Evolutionary conservation across 805 yeast genomes (phyloP), one percentile per base, ranked within the genome.

Genomic region (Candida vaughaniae): DNA sequence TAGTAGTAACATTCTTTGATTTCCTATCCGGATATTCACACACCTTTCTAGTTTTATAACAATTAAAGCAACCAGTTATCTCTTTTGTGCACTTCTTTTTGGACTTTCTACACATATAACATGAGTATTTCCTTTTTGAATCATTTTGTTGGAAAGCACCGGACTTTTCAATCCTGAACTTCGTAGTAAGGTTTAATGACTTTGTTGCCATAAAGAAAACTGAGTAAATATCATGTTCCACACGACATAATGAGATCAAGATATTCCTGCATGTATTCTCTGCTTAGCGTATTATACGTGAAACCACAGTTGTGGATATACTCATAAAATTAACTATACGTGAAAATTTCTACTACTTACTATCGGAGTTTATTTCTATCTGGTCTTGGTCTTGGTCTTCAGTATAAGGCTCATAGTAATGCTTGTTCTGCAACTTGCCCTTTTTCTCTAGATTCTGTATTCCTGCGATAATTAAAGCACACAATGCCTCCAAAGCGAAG

Each of bases 401-500:
- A n/a, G 10, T 20, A 20, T 20, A 20, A 7, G 10, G 16, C 25
- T 23, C 31, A 22, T 17, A 33, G 26, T 25, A 8, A 31, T 29
- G 36, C 18, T 35, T 35, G 16, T 31, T 39, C 25, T 31, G 31
- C 12, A 39, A 19, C 5, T 25, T 30, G 16, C 43, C 43, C 19
- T 23, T 35, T 17, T 25, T 35, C 28, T 39, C 43, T 6, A 39
- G 15, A 3, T 23, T 9, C 17, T 35, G 33, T 11, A 39, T 27
- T 5, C n/a, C 9, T 8, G 33, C 43, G 23, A 33, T 35, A 3
- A 22, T 22, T 31, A 53, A 36, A 3, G 55, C 56, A 12, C 50
- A 43, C 23, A 43, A 37, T 15, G 55, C 45, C 41, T 55, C 46
- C 15, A 42, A 6, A 45, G 47, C 20, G 47, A 45, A 34, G 35